Conservation (phyloP, 495 filamentous ascomycete species). For the Astrothelium macrocarpum region DNA sequence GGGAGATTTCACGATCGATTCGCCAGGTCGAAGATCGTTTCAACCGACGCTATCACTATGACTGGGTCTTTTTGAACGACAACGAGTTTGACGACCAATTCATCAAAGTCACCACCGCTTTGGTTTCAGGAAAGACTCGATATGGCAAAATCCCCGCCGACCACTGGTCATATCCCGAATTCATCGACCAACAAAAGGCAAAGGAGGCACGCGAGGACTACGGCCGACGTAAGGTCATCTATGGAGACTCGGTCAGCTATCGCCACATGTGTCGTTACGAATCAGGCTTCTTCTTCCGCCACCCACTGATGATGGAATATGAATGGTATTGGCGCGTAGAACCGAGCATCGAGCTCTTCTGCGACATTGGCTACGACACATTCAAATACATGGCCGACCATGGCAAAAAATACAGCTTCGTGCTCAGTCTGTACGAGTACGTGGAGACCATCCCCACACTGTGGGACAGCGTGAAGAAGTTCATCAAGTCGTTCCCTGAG, state of each 20-base stretch:
- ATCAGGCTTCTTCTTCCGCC: constrained; percentile 43
- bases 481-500: constrained; percentile 79
- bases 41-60: constrained; percentile 91
- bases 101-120: constrained; percentile 77
- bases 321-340: constrained; percentile 43
- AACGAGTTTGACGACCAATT: constrained; percentile 84
- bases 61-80: constrained; percentile 99
- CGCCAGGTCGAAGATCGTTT: constrained; percentile 94
- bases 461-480: constrained; percentile 87
- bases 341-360: constrained; percentile 38
- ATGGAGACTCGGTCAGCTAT: constrained; percentile 73
- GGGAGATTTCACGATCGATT: constrained; percentile 93
- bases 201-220: constrained; percentile 47
- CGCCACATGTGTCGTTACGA: constrained; percentile 42
- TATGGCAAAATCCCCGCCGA: constrained; percentile 58
- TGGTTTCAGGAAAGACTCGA: constrained; percentile 82
- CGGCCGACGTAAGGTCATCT: constrained; percentile 45
- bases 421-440: constrained; percentile 70
- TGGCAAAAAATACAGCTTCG: constrained; percentile 38
- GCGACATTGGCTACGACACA: constrained; percentile 39
- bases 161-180: constrained; percentile 44
- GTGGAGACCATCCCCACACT: constrained; percentile 90
- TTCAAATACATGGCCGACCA: constrained; percentile 39
- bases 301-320: constrained; percentile 36
- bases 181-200: constrained; percentile 48